Evolutionary conservation across 2,329 filamentous ascomycete genomes (phyloP).

Genomic region (Fusarium pseudoanthophilum): DNA sequence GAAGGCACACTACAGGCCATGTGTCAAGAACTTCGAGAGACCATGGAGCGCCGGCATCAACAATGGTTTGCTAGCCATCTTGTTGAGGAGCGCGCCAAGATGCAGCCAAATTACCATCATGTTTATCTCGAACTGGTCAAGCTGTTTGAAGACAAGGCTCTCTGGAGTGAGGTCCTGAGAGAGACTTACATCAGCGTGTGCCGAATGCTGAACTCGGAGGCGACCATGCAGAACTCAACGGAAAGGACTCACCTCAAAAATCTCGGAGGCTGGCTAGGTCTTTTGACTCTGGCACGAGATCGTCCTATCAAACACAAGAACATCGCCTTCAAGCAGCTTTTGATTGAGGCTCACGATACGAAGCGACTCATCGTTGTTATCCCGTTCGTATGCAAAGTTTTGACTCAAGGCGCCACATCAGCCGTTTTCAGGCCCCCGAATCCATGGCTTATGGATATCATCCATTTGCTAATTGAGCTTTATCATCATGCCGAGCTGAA

Average conservation of each 20-base stretch:
- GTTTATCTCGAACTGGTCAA: slow-evolving; percentile 92
- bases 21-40: slow-evolving; percentile 81
- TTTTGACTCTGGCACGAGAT: slow-evolving; percentile 90
- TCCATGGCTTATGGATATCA: slow-evolving; percentile 97
- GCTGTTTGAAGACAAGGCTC: slow-evolving; percentile 78
- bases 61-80: slow-evolving; percentile 97
- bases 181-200: slow-evolving; percentile 91
- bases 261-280: slow-evolving; percentile 91
- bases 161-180: slow-evolving; percentile 90
- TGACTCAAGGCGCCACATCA: slow-evolving; percentile 85
- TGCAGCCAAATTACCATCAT: slow-evolving; percentile 96
- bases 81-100: slow-evolving; percentile 94
- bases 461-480: slow-evolving; percentile 88
- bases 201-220: slow-evolving; percentile 89
- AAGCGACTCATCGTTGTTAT: slow-evolving; percentile 93
- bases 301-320: slow-evolving; percentile 97
- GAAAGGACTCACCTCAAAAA: slow-evolving; percentile 94
- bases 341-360: slow-evolving; percentile 93
- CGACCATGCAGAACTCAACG: slow-evolving; percentile 82
- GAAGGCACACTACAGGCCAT: slow-evolving; percentile 88
- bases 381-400: slow-evolving; percentile 96
- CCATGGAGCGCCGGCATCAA: slow-evolving; percentile 82
- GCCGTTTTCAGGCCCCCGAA: slow-evolving; percentile 94
- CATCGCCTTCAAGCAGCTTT: slow-evolving; percentile 94
- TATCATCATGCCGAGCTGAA: slow-evolving; percentile 95